phyloP scores from a whole-genome alignment of 2,329 filamentous ascomycete genomes.

The Talaromyces rugulosus region DNA sequence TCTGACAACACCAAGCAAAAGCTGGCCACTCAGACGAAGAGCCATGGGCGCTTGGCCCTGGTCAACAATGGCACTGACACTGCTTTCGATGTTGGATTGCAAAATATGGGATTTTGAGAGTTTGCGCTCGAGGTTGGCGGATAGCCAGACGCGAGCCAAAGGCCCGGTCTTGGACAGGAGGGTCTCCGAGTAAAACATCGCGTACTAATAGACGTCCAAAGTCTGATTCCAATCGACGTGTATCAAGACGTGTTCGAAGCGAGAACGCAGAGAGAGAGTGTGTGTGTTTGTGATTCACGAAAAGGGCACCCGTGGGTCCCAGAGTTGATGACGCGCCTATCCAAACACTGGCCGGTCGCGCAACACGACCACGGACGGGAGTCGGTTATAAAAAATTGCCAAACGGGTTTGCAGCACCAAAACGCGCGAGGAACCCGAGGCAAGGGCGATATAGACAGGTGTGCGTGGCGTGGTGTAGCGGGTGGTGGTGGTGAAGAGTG shows the following conservation, averaged over 20 bases:
- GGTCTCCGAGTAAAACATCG: constrained; percentile 97
- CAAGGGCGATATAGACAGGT: constrained; percentile 1
- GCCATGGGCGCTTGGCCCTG: constrained; percentile 93
- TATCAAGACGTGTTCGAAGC: neutral
- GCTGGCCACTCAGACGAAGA: constrained; percentile 85
- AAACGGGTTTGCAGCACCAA: neutral
- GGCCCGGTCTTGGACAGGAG: constrained; percentile 95
- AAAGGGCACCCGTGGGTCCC: constrained; percentile 1
- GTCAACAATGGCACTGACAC: constrained; percentile 90
- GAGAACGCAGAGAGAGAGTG: neutral
- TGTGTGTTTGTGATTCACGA: neutral
- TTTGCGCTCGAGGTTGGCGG: constrained; percentile 96
- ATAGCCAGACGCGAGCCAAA: constrained; percentile 95
- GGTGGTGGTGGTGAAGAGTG: constrained; percentile 2
- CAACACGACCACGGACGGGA: constrained; percentile 2
- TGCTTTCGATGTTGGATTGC: constrained; percentile 90
- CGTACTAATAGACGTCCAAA: constrained; percentile 2
- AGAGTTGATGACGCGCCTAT: constrained; percentile 13
- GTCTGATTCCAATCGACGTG: neutral
- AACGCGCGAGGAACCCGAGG: neutral
- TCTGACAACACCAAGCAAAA: constrained; percentile 89
- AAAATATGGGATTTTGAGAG: constrained; percentile 94
- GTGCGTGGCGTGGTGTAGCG: constrained; percentile 3
- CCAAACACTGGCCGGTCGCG: constrained; percentile 13
- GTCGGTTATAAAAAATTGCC: neutral